Base-by-base conservation (phyloP, 2,329 filamentous ascomycete genomes). In the Lasiodiplodia sp. region DNA sequence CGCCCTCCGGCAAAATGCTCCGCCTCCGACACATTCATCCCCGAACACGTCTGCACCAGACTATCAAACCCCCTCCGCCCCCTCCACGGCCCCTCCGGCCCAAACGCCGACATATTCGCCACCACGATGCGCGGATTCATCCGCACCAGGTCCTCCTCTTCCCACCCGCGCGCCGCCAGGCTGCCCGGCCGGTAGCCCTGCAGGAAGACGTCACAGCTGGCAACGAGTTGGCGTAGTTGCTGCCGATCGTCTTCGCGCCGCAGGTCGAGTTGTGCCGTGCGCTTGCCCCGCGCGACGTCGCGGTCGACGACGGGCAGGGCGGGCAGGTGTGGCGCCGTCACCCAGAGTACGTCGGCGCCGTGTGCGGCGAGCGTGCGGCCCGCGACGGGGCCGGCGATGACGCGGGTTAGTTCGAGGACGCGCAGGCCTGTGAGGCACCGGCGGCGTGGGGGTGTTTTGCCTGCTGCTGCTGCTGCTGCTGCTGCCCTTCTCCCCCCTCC, bases 21-120 rank as follows among this genome's bases (percentile, higher is more conserved):
- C 0, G 86, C 86, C 72, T 89, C 87, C 0, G 84, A 84, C 1
- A 86, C 78, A 55, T 88, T 88, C 74, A 88, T 82, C 0, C 87
- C 87, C 0, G 84, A 83, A 67, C 83, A 86, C 8, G 86, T 86
- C 74, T 89, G 86, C 0, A 86, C 83, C 4, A 86, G 78, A 0
- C 85, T 87, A 70, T 88, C 87, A 66, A 87, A 88, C 0, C 87
- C 87, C 2, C 87, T 79, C 2, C 82, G 77, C 0, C 72, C 68
- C 0, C 74, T 70, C 84, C 84, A 86, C 0, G 84, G 84, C 0
- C 86, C 85, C 0, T 75, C 67, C 0, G 82, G 78, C 0, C 85
- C 86, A 69, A 85, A 89, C 0, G 87, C 86, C 0, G 84, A 86
- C 25, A 89, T 71, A 62, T 82, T 87, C 2, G 85, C 86, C 6